Evolutionary conservation across 148 eudicot species (phyloP).

Genomic region (Agrostemma githago): DNA sequence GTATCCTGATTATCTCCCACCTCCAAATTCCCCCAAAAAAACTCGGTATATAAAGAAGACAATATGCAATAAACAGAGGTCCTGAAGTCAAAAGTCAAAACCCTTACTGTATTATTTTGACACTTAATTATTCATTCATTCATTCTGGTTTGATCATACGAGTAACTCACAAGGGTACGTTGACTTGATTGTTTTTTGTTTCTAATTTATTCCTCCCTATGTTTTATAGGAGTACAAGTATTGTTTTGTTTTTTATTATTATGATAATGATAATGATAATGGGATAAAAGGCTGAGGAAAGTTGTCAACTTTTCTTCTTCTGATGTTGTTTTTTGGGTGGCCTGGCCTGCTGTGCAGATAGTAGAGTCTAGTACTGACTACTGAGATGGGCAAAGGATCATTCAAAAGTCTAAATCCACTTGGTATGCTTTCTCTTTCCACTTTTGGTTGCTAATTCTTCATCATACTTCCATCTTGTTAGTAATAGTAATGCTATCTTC

Average conservation of each 20-base stretch:
- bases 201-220: background rate
- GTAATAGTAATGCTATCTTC: background rate
- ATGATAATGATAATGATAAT: too few species aligned
- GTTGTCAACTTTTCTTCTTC: too few species aligned
- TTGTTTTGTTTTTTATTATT: too few species aligned
- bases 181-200: background rate
- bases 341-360: too few species aligned
- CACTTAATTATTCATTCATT: too few species aligned
- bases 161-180: background rate
- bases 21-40: background rate
- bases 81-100: background rate
- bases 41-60: too few species aligned
- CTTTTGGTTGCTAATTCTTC: background rate
- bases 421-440: constrained; percentile 24
- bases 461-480: background rate
- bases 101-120: background rate
- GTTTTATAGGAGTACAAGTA: background rate
- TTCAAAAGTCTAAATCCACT: constrained; percentile 33
- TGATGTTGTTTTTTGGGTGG: too few species aligned
- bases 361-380: too few species aligned
- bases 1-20: too few species aligned
- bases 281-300: too few species aligned
- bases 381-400: too few species aligned
- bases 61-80: background rate
- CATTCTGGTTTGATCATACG: background rate